A percentile compares a stretch with the other conserved stretches of the same genome.
phyloP scores from a whole-genome alignment of 495 filamentous ascomycete species.

The Chaetomidium leptoderma region DNA sequence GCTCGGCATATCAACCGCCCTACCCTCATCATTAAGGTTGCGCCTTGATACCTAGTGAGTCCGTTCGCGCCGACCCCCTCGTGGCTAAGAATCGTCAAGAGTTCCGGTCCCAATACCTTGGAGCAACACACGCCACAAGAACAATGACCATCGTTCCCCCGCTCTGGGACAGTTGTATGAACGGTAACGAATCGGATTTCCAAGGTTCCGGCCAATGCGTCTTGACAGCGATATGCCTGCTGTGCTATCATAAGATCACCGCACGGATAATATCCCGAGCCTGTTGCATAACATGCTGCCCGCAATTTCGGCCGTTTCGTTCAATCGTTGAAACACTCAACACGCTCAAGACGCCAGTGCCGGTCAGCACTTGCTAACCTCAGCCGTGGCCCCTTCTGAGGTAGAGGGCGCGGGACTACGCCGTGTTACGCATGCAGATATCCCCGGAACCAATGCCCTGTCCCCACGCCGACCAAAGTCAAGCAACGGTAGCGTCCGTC shows the following conservation, averaged over 20 bases:
- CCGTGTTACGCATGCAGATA: not conserved
- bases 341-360: not conserved
- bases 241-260: conserved; percentile 19
- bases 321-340: conserved; percentile 2
- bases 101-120: conserved; percentile 10
- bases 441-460: not conserved
- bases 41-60: conserved; percentile 2
- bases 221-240: conserved; percentile 16
- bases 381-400: not conserved
- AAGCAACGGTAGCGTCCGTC: not conserved
- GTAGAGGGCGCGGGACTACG: not conserved
- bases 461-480: not conserved
- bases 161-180: conserved; percentile 1
- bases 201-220: conserved; percentile 2
- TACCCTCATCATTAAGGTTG: conserved; percentile 1
- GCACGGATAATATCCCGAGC: conserved; percentile 17
- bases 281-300: not conserved
- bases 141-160: conserved; percentile 20
- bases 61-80: conserved; percentile 8
- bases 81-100: conserved; percentile 17
- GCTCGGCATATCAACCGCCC: not conserved
- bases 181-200: conserved; percentile 15
- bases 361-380: not conserved
- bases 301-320: conserved; percentile 1
- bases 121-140: conserved; percentile 8